These are phyloP conservation scores for Xylariaceae sp. DNA, from an alignment of 2,329 filamentous ascomycete genomes.

Conservation along the genomic window DNA sequence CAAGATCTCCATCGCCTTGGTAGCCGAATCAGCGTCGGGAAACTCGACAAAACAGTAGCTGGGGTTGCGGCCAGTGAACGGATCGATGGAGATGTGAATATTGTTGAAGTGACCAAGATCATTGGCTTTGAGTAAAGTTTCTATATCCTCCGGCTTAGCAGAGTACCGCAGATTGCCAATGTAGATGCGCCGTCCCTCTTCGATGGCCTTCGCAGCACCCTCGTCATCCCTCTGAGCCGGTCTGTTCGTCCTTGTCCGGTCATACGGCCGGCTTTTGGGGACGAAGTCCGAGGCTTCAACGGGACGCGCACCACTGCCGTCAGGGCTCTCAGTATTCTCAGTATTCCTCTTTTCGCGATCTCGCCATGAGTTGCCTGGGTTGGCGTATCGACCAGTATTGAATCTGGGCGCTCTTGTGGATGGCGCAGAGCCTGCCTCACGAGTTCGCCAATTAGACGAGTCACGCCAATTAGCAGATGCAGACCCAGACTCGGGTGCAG, in stretches of 20 bases:
- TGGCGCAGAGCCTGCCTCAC: conserved; percentile 4
- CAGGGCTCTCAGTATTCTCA: conserved; percentile 3
- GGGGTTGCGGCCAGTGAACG: conserved; percentile 66
- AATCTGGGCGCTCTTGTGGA: neutral
- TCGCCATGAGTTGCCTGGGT: conserved; percentile 16
- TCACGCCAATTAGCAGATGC: conserved; percentile 15
- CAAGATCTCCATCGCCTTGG: conserved; percentile 55
- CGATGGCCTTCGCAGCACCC: conserved; percentile 23
- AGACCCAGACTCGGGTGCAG: conserved; percentile 4
- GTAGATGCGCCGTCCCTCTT: conserved; percentile 51
- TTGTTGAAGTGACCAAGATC: conserved; percentile 44
- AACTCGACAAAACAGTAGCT: conserved; percentile 76
- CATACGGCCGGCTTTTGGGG: conserved; percentile 12
- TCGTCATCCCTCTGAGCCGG: conserved; percentile 16
- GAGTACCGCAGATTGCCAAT: conserved; percentile 64
- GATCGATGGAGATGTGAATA: conserved; percentile 67
- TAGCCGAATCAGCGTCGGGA: conserved; percentile 52
- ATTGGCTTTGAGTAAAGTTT: conserved; percentile 31
- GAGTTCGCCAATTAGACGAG: conserved; percentile 13
- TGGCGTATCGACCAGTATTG: neutral
- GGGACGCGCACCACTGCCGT: conserved; percentile 3
- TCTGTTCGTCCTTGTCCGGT: conserved; percentile 11
- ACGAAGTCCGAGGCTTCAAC: conserved; percentile 6
- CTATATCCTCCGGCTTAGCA: conserved; percentile 39
- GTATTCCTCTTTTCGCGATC: conserved; percentile 12